Evolutionary conservation across 2,329 filamentous ascomycete species (phyloP).

Genomic region (Grosmannia serpens): DNA sequence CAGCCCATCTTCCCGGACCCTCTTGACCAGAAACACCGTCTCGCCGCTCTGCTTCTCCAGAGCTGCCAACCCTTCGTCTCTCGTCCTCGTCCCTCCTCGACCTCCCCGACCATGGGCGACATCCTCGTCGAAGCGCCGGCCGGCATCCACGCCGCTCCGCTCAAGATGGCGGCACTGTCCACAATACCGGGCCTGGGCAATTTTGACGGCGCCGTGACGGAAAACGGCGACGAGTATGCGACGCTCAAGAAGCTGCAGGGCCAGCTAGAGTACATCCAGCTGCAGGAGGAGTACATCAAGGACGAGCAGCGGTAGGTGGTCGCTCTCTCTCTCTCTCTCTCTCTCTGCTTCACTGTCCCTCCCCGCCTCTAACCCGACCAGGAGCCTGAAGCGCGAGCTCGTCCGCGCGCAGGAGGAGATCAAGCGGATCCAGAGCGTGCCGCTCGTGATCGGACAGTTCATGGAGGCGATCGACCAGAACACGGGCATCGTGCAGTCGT

Average conservation of each 20-base stretch:
- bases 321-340: no score
- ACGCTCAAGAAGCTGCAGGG: constrained; percentile 93
- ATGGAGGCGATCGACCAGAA: constrained; percentile 99
- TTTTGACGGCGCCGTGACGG: constrained; percentile 70
- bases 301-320: constrained; percentile 91
- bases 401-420: constrained; percentile 98
- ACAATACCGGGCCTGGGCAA: constrained; percentile 84
- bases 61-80: not conserved
- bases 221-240: constrained; percentile 86
- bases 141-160: constrained; percentile 55
- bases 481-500: constrained; percentile 96
- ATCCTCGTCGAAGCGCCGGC: constrained; percentile 72
- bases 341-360: no score
- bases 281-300: constrained; percentile 99
- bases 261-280: constrained; percentile 94
- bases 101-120: constrained; percentile 58
- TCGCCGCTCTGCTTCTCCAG: not conserved
- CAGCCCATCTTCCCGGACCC: no score
- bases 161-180: constrained; percentile 69
- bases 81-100: not conserved
- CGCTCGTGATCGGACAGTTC: constrained; percentile 95
- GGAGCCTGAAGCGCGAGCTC: constrained; percentile 92
- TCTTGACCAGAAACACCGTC: no score
- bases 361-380: constrained; percentile 23
- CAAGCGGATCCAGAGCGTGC: constrained; percentile 97